A percentile compares a stretch with the other conserved stretches of the same genome.
phyloP scores from a whole-genome alignment of 495 filamentous ascomycete species.

The Penicillium odoratum region DNA sequence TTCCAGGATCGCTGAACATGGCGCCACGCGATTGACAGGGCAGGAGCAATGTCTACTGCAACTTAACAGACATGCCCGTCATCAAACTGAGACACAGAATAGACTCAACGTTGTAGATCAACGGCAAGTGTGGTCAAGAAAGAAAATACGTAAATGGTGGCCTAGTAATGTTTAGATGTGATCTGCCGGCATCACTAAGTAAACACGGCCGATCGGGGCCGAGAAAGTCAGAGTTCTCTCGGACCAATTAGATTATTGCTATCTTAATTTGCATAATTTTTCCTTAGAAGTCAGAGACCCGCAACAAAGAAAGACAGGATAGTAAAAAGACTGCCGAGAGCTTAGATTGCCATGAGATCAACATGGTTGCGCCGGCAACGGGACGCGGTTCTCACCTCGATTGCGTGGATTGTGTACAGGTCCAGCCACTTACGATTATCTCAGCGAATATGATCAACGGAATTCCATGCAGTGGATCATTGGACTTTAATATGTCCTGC shows the following conservation, averaged over 20 bases:
- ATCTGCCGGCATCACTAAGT: neutral
- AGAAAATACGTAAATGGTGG: neutral
- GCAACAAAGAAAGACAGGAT: slow-evolving; percentile 18
- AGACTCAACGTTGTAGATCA: neutral
- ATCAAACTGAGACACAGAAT: neutral
- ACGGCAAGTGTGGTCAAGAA: neutral
- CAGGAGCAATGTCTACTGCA: slow-evolving; percentile 11
- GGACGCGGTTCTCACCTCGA: neutral
- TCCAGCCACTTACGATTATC: neutral
- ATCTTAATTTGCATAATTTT: neutral
- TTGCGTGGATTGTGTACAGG: neutral
- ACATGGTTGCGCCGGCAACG: slow-evolving; percentile 19
- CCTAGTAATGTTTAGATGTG: neutral
- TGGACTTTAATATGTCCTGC: neutral
- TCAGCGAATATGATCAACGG: neutral
- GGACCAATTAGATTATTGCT: slow-evolving; percentile 4
- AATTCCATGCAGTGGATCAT: neutral
- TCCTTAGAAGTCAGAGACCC: slow-evolving; percentile 1
- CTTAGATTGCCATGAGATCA: slow-evolving; percentile 16
- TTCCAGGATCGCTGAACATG: slow-evolving; percentile 35
- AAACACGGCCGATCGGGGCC: slow-evolving; percentile 13
- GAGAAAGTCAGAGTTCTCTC: neutral
- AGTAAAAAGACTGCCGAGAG: slow-evolving; percentile 20
- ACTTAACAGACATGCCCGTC: neutral
- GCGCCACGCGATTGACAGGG: slow-evolving; percentile 26